A percentile compares a stretch with the other conserved stretches of the same genome.
phyloP scores from a whole-genome alignment of 805 yeast genomes.

The Kregervanrija delftensis region DNA sequence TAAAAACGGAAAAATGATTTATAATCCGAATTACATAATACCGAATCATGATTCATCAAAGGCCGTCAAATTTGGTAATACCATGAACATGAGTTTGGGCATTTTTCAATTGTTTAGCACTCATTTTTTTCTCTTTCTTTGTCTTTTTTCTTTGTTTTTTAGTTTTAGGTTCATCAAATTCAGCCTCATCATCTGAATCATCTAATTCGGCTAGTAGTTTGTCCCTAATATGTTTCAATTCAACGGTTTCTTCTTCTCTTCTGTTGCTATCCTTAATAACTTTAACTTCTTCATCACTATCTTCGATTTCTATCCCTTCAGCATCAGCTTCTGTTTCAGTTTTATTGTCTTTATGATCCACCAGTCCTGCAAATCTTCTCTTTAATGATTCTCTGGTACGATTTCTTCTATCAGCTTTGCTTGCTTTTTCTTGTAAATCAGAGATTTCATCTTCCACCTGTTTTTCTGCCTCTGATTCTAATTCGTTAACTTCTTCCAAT shows the following conservation, averaged over 20 bases:
- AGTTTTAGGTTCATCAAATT: conserved; percentile 9
- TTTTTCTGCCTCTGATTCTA: not conserved
- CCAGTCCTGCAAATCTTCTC: not conserved
- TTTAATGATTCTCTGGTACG: not conserved
- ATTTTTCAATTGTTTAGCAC: conserved; percentile 41
- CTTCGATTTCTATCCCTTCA: conserved; percentile 4
- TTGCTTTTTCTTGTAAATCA: not conserved
- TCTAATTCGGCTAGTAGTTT: conserved; percentile 21
- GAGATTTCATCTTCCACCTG: not conserved
- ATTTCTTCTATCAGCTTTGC: not conserved
- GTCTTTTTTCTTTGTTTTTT: conserved; percentile 25
- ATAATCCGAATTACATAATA: too few species aligned
- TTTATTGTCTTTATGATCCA: not conserved
- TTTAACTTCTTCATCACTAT: conserved; percentile 15
- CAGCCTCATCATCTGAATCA: conserved; percentile 16
- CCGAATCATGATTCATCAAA: conserved; percentile 23
- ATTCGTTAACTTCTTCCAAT: not conserved
- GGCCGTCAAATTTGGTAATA: conserved; percentile 55
- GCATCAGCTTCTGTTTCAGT: conserved; percentile 7
- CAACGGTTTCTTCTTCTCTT: conserved; percentile 17
- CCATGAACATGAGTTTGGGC: conserved; percentile 55
- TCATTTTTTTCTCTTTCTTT: conserved; percentile 28
- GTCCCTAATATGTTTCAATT: conserved; percentile 19
- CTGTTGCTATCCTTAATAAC: not conserved
- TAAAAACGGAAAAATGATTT: too few species aligned